Conservation (phyloP, 345 rosid species). For the Limnanthes douglasii region DNA sequence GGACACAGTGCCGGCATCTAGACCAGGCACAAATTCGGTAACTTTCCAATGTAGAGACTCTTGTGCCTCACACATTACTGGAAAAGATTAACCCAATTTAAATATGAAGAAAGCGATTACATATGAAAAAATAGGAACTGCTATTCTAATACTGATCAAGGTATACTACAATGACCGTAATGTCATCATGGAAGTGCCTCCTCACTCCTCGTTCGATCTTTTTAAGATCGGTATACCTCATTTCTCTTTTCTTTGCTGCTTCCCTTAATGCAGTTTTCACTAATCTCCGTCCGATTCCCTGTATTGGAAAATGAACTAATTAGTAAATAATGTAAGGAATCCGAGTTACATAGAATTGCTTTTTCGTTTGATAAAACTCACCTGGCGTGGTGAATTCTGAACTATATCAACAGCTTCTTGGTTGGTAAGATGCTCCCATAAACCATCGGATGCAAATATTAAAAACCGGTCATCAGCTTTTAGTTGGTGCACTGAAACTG, state of each 20-base stretch:
- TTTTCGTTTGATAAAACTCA: constrained; percentile 12
- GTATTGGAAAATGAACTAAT: constrained; percentile 4
- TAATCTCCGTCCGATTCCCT: constrained; percentile 69
- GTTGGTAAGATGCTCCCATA: constrained; percentile 77
- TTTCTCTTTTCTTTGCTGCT: constrained; percentile 81
- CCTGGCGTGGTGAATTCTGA: constrained; percentile 30
- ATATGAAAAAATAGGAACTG: too few relatives aligned
- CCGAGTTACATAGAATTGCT: constrained; percentile 1
- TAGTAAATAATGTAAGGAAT: not conserved
- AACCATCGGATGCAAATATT: constrained; percentile 81
- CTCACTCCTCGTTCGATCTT: constrained; percentile 49
- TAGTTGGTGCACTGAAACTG: constrained; percentile 32
- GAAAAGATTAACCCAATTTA: too few relatives aligned
- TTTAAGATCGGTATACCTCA: constrained; percentile 60
- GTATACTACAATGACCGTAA: constrained; percentile 37
- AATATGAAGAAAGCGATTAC: too few relatives aligned
- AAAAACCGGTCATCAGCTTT: constrained; percentile 50
- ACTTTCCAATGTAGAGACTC: too few relatives aligned
- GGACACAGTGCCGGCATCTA: too few relatives aligned
- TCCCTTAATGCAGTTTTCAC: constrained; percentile 44
- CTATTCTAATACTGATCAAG: constrained; percentile 13
- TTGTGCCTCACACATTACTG: too few relatives aligned
- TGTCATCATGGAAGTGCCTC: constrained; percentile 75
- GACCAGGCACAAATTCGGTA: too few relatives aligned
- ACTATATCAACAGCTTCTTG: constrained; percentile 59